Percentiles rank a stretch among this genome's conserved stretches.
These are phyloP conservation scores for Alternaria burnsii DNA, from an alignment of 2,329 filamentous ascomycete species.

Conservation along the genomic window DNA sequence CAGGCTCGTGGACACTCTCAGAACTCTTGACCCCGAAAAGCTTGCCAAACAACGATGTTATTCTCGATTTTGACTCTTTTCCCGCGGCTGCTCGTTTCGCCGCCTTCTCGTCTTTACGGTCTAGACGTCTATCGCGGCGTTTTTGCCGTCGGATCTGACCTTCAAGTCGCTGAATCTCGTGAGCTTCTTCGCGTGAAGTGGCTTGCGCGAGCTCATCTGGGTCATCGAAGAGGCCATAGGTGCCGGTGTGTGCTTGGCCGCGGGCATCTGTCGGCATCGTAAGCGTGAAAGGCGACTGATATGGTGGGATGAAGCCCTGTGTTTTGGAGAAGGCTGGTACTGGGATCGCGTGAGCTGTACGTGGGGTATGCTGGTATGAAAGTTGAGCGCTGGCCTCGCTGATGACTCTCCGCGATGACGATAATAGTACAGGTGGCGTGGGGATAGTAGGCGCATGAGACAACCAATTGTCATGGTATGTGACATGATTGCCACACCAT, in stretches of 20 bases:
- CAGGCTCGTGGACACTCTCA: not conserved
- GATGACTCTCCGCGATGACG: not conserved
- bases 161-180: constrained; percentile 5
- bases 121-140: constrained; percentile 1
- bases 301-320: not conserved
- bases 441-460: not conserved
- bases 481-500: not conserved
- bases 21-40: not conserved
- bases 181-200: constrained; percentile 2
- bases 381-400: not conserved
- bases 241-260: constrained; percentile 21
- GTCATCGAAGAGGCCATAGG: constrained; percentile 32
- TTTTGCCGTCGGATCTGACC: constrained; percentile 6
- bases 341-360: not conserved
- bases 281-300: not conserved
- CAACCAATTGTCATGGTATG: not conserved
- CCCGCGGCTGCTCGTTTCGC: constrained; percentile 1
- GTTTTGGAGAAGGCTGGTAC: not conserved
- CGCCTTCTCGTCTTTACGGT: constrained; percentile 1
- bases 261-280: constrained; percentile 13
- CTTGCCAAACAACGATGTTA: not conserved
- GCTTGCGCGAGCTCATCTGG: constrained; percentile 12
- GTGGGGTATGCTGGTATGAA: not conserved
- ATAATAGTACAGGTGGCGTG: not conserved
- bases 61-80: not conserved